A percentile compares a stretch with the other conserved stretches of the same genome.
Evolutionary conservation across 108 stramenopile species (phyloP).

Genomic region (Pseudonitzschia delicatissima): DNA sequence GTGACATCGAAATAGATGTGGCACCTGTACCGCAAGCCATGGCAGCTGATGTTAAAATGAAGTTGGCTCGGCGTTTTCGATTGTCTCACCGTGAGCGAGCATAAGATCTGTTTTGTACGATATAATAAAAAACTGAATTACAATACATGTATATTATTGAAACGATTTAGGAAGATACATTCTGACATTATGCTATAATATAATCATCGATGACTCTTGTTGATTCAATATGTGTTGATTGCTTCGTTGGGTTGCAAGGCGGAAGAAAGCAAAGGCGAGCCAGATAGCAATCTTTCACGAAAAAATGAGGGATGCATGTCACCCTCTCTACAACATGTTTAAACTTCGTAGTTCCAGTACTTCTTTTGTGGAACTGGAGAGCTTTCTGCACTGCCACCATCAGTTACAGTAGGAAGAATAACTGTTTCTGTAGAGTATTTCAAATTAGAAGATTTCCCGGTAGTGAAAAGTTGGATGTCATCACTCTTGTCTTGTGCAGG

Average conservation of each 20-base stretch:
- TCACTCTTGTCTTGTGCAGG: neutral
- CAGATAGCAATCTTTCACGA: no score
- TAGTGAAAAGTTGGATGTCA: neutral
- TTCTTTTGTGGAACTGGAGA: neutral
- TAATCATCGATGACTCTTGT: neutral
- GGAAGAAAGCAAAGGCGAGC: no score
- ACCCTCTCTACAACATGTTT: neutral
- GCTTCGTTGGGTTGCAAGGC: no score
- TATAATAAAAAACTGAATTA: no score
- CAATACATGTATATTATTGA: no score
- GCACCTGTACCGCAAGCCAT: conserved; percentile 49
- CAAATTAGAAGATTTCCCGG: neutral
- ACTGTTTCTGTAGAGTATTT: neutral
- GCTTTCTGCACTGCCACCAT: neutral
- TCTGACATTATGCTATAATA: neutral
- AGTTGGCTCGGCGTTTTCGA: conserved; percentile 73
- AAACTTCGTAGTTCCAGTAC: neutral
- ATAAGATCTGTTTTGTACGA: neutral
- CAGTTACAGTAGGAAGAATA: neutral
- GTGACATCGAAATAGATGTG: conserved; percentile 71
- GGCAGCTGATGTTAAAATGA: conserved; percentile 67
- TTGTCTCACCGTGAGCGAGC: conserved; percentile 68
- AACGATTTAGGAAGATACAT: neutral
- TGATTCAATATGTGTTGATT: neutral
- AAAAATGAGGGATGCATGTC: no score